These are phyloP conservation scores for Cercospora sojina DNA, from an alignment of 2,329 filamentous ascomycete genomes.

Conservation along the genomic window DNA sequence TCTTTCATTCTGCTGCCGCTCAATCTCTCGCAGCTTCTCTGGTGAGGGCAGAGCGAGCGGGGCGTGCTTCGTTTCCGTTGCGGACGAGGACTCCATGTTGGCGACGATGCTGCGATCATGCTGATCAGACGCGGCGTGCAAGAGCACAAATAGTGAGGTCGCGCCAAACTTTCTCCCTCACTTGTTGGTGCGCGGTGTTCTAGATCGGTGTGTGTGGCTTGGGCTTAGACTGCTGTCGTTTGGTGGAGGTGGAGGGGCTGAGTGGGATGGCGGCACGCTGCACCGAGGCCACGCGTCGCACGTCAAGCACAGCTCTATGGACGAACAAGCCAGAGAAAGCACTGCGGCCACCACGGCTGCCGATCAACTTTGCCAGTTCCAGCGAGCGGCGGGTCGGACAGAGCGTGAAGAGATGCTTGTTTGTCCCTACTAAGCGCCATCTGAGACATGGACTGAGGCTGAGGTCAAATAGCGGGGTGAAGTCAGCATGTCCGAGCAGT, in stretches of 20 bases:
- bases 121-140: background rate
- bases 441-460: slow-evolving; percentile 1
- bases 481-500: background rate
- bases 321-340: background rate
- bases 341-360: background rate
- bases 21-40: slow-evolving; percentile 38
- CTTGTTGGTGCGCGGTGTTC: background rate
- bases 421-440: slow-evolving; percentile 3
- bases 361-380: background rate
- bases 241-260: slow-evolving; percentile 1
- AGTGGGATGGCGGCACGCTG: background rate
- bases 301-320: background rate
- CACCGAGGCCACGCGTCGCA: slow-evolving; percentile 8
- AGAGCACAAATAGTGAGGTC: background rate
- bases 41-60: slow-evolving; percentile 34
- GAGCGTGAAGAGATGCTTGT: slow-evolving; percentile 7
- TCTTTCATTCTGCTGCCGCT: slow-evolving; percentile 36
- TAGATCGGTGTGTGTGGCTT: slow-evolving; percentile 1
- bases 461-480: background rate
- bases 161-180: background rate
- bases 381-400: background rate
- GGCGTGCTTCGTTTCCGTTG: slow-evolving; percentile 18
- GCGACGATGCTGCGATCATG: background rate
- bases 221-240: slow-evolving; percentile 6
- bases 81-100: slow-evolving; percentile 9